Evolutionary conservation across 2,329 filamentous ascomycete species (phyloP).

Genomic region (Aspergillus pseudoterreus): DNA sequence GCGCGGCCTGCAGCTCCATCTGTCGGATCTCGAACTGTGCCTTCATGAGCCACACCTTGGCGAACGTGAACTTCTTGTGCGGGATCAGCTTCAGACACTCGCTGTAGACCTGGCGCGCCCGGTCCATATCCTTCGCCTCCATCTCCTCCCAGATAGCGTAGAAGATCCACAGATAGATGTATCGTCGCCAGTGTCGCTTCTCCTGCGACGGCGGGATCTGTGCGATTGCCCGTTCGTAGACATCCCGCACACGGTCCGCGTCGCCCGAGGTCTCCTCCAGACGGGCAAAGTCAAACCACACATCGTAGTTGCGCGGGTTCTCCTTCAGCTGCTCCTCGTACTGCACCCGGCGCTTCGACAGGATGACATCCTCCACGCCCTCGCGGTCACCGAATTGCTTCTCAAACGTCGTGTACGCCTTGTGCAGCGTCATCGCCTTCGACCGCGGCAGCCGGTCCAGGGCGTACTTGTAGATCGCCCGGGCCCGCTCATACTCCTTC

Average conservation of each 20-base stretch:
- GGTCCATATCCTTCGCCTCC: constrained; percentile 70
- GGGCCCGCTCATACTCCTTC: constrained; percentile 88
- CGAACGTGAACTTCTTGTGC: constrained; percentile 95
- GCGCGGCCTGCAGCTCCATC: constrained; percentile 70
- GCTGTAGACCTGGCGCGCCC: constrained; percentile 85
- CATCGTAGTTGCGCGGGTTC: constrained; percentile 94
- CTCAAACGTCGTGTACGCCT: constrained; percentile 94
- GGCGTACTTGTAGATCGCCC: constrained; percentile 96
- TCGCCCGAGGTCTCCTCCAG: constrained; percentile 85
- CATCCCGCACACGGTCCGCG: constrained; percentile 77
- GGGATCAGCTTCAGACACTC: constrained; percentile 84
- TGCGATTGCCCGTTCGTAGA: constrained; percentile 93
- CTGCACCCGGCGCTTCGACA: constrained; percentile 87
- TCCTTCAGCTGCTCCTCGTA: constrained; percentile 94
- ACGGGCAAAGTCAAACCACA: constrained; percentile 92
- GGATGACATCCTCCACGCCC: constrained; percentile 89
- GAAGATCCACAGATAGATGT: constrained; percentile 97
- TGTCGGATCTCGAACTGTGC: constrained; percentile 92
- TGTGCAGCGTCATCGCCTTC: constrained; percentile 79
- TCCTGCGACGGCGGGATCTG: constrained; percentile 93
- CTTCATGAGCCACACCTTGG: constrained; percentile 92
- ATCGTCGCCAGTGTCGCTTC: constrained; percentile 94
- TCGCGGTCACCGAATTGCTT: constrained; percentile 95
- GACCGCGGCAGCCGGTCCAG: constrained; percentile 87
- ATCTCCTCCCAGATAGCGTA: constrained; percentile 95